Base-by-base conservation (phyloP, 768 basidiomycete species). In the Cystobasidium tubakii region DNA sequence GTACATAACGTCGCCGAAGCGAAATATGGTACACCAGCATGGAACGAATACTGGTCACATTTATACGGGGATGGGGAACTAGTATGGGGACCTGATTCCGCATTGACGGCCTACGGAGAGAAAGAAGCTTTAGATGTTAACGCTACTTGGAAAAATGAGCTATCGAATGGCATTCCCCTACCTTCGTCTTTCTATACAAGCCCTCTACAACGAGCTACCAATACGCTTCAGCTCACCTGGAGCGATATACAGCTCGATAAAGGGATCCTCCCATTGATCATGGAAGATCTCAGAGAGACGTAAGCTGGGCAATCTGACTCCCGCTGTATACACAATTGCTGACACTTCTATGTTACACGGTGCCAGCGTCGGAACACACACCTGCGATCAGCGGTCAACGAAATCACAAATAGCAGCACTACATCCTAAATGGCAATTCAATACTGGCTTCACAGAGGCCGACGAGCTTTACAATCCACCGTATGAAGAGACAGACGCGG, bases 71-170 rank as follows among this genome's bases (percentile, higher is more conserved):
- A 80, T 54, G 80, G 77, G 0, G 76, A 79, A 44, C 74, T 79
- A 9, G 54, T 77, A 0, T 81, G 80, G 80, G 79, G 79, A 2
- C 79, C 78, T 1, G 80, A 81, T 46, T 70, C 80, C 0, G 23
- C 53, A 1, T 75, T 81, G 21, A 80, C 79, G 1, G 69, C 65
- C 1, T 19, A 44, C 1, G 80, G 80, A 19, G 33, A 62, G 13
- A 2, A 21, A 1, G 79, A 80, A 67, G 80, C 79, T 0, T 1
- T 25, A 21, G 65, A 43, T 9, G 71, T 74, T 15, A 77, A 78
- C 54, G 34, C 0, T 0, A 77, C 76, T 0, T 81, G 77, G 77
- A 75, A 77, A 60, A n/a, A 39, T 13, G 43, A 77, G 27, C 33
- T 33, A 29, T 33, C 67, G 44, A 44, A 71, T 29, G 76, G 74